Evolutionary conservation across 208 protist species (phyloP).

Genomic region (Polymyxa betae): DNA sequence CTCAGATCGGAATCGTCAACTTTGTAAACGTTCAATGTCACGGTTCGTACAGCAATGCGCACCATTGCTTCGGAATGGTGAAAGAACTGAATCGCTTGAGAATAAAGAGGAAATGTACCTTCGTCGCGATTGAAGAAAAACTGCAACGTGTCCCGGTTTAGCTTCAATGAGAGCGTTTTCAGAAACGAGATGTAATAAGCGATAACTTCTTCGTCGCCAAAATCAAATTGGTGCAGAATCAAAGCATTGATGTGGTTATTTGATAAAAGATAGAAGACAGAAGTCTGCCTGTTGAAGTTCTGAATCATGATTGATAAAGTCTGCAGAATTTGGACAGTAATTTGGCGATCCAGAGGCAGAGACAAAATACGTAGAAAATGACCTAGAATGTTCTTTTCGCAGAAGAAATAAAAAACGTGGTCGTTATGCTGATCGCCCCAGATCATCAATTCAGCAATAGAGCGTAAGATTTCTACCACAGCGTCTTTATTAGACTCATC

Average conservation of each 20-base stretch:
- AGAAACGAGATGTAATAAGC: slow-evolving; percentile 87
- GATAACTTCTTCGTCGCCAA: slow-evolving; percentile 79
- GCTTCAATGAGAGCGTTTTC: slow-evolving; percentile 79
- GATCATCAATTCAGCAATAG: slow-evolving; percentile 80
- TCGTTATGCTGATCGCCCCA: slow-evolving; percentile 84
- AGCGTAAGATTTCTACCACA: slow-evolving; percentile 77
- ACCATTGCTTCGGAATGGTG: slow-evolving; percentile 81
- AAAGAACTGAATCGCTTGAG: slow-evolving; percentile 82
- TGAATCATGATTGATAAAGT: slow-evolving; percentile 69
- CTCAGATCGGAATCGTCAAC: slow-evolving; percentile 72
- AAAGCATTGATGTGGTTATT: slow-evolving; percentile 86
- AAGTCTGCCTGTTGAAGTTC: slow-evolving; percentile 38
- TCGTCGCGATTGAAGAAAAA: slow-evolving; percentile 79
- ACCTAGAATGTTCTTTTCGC: slow-evolving; percentile 77
- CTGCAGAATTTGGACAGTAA: slow-evolving; percentile 80
- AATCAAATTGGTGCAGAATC: slow-evolving; percentile 82
- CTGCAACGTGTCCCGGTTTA: slow-evolving; percentile 77
- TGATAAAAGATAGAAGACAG: slow-evolving; percentile 77
- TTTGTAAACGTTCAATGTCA: slow-evolving; percentile 81
- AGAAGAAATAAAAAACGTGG: slow-evolving; percentile 78
- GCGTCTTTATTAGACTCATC: slow-evolving; percentile 65
- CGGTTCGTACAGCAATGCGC: slow-evolving; percentile 78
- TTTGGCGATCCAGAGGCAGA: slow-evolving; percentile 67
- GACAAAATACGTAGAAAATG: slow-evolving; percentile 74
- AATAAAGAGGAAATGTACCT: slow-evolving; percentile 78